Conservation (phyloP, 139 green algal species). For the Tetradesmus lagerheimii region DNA sequence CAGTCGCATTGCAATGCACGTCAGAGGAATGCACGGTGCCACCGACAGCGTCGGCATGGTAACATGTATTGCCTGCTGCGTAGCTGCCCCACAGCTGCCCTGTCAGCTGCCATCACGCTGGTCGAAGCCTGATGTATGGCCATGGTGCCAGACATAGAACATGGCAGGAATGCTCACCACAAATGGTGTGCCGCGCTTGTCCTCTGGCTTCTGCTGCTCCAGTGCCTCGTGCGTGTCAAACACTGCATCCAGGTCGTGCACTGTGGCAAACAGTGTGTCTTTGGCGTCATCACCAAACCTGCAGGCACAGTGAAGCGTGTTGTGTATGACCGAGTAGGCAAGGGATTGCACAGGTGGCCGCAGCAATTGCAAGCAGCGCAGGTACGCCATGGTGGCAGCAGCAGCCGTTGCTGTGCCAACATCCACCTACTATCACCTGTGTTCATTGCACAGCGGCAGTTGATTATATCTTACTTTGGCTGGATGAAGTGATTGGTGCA, state of each 20-base stretch:
- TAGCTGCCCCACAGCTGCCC: neutral
- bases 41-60: neutral
- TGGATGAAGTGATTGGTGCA: neutral
- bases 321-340: neutral
- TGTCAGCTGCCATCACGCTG: neutral
- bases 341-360: neutral
- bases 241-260: constrained; percentile 30
- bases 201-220: constrained; percentile 31
- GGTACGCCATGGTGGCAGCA: neutral
- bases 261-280: constrained; percentile 35
- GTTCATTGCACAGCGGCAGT: neutral
- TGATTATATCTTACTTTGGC: neutral
- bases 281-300: constrained; percentile 20
- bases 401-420: neutral
- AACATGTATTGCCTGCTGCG: neutral
- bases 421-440: neutral
- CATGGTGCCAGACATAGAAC: neutral
- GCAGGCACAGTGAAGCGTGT: neutral
- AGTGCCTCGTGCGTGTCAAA: constrained; percentile 31
- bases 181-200: constrained; percentile 9
- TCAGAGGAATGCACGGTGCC: too few species aligned
- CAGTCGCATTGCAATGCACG: too few species aligned
- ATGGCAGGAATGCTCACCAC: constrained; percentile 1
- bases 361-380: neutral
- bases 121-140: neutral